These are phyloP conservation scores for Neospora caninum DNA, from an alignment of 169 alveolate genomes.

Conservation along the genomic window DNA sequence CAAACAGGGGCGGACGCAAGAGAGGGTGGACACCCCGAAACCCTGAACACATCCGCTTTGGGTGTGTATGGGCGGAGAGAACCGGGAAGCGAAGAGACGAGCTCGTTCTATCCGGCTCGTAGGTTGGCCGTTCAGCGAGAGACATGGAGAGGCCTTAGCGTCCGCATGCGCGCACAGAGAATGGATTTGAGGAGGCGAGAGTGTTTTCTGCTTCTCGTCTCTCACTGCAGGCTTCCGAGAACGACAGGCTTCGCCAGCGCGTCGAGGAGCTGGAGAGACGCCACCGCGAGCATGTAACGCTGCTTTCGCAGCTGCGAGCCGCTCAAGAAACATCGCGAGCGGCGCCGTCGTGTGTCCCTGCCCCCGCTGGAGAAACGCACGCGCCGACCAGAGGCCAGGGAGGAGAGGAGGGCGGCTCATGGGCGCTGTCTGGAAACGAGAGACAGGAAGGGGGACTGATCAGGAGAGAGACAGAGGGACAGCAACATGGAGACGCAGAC, in stretches of 20 bases:
- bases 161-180: background rate
- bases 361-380: background rate
- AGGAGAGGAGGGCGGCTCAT: background rate
- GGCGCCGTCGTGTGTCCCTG: background rate
- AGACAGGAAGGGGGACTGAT: background rate
- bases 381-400: background rate
- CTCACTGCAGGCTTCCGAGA: slow-evolving; percentile 7
- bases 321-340: no score
- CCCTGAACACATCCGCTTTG: no score
- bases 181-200: background rate
- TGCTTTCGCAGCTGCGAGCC: background rate
- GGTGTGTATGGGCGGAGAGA: no score
- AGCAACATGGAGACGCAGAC: background rate
- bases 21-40: no score
- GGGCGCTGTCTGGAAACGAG: background rate
- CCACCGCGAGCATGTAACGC: background rate
- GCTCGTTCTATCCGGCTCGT: no score
- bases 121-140: no score
- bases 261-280: slow-evolving; percentile 37
- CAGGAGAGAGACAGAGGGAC: background rate
- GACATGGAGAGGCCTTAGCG: no score
- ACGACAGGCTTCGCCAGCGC: slow-evolving; percentile 25
- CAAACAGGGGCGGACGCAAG: no score
- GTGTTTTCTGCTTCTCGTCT: background rate
- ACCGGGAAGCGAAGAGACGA: no score